Conservation (phyloP, 306 rosid species). For the Prunus kanzakura region DNA sequence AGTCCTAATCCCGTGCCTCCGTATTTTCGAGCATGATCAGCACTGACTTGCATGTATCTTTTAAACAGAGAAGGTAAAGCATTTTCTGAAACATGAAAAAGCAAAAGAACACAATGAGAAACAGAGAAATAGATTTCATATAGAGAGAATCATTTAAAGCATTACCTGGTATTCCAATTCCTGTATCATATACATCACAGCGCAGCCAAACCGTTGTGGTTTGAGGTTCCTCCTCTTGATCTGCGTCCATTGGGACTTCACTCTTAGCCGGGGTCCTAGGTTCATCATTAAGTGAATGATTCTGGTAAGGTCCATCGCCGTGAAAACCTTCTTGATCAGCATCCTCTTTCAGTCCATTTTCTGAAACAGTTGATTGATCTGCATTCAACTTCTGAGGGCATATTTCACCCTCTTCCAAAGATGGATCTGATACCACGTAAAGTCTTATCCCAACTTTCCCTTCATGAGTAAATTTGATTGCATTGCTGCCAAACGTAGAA, state of each 20-base stretch:
- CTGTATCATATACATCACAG: slow-evolving; percentile 92
- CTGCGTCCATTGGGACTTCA: slow-evolving; percentile 48
- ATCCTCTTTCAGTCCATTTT: slow-evolving; percentile 52
- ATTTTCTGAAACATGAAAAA: slow-evolving; percentile 50
- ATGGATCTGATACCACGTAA: slow-evolving; percentile 55
- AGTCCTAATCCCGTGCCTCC: slow-evolving; percentile 97
- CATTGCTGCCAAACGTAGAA: slow-evolving; percentile 61
- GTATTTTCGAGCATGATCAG: slow-evolving; percentile 93
- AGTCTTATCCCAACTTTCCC: slow-evolving; percentile 91
- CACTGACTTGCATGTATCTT: slow-evolving; percentile 98
- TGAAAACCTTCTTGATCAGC: slow-evolving; percentile 29
- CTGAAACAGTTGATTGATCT: slow-evolving; percentile 32
- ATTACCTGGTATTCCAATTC: slow-evolving; percentile 97
- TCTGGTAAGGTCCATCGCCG: slow-evolving; percentile 37
- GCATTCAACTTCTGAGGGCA: slow-evolving; percentile 30
- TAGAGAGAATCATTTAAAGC: slow-evolving; percentile 2
- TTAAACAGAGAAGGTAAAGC: slow-evolving; percentile 79
- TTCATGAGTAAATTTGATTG: slow-evolving; percentile 91
- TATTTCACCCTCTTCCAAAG: slow-evolving; percentile 46
- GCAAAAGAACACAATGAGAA: slow-evolving; percentile 10
- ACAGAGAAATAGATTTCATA: neutral
- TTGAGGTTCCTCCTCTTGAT: slow-evolving; percentile 44
- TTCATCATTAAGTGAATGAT: slow-evolving; percentile 37
- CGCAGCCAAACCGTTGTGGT: slow-evolving; percentile 78
- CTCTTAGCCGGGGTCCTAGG: slow-evolving; percentile 48